Percentiles rank a stretch among this genome's conserved stretches.
Conservation (phyloP, 768 basidiomycete species). For the Russula vinacea region DNA sequence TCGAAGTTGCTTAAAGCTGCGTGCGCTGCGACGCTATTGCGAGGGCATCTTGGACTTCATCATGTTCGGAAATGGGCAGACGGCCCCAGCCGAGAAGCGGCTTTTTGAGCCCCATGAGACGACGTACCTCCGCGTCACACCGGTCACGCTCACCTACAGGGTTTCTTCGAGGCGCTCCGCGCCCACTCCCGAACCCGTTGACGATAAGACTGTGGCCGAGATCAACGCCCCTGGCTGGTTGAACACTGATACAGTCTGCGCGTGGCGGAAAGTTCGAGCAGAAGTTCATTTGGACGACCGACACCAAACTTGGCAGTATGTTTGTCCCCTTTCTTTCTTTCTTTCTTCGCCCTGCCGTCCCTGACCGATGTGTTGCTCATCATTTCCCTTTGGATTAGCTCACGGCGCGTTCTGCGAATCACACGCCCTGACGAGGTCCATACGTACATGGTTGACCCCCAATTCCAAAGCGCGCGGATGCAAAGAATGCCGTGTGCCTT, state of each 20-base stretch:
- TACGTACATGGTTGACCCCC: constrained; percentile 62
- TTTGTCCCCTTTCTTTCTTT: constrained; percentile 26
- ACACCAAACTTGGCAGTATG: constrained; percentile 47
- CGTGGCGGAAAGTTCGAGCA: constrained; percentile 47
- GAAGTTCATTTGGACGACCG: constrained; percentile 46
- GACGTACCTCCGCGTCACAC: constrained; percentile 20
- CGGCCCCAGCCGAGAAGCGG: constrained; percentile 35
- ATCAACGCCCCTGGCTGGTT: constrained; percentile 57
- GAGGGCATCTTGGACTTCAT: constrained; percentile 60
- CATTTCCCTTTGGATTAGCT: constrained; percentile 37
- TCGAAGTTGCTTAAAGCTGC: no score
- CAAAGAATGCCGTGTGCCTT: constrained; percentile 65
- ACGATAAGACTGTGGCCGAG: constrained; percentile 45
- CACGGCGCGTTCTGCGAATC: constrained; percentile 64
- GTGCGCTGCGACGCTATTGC: constrained; percentile 54
- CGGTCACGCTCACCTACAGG: constrained; percentile 43
- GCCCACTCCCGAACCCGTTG: constrained; percentile 56
- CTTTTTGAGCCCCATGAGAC: constrained; percentile 20
- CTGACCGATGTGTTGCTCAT: neutral
- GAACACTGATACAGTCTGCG: constrained; percentile 50
- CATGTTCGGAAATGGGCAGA: constrained; percentile 52
- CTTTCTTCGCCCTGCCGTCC: no score
- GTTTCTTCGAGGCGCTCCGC: constrained; percentile 61
- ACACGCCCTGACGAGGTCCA: constrained; percentile 49
- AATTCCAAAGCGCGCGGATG: constrained; percentile 60